A percentile compares a stretch with the other conserved stretches of the same genome.
These are phyloP conservation scores for Berkeleyomyces rouxiae DNA, from an alignment of 2,329 filamentous ascomycete species.

Conservation along the genomic window DNA sequence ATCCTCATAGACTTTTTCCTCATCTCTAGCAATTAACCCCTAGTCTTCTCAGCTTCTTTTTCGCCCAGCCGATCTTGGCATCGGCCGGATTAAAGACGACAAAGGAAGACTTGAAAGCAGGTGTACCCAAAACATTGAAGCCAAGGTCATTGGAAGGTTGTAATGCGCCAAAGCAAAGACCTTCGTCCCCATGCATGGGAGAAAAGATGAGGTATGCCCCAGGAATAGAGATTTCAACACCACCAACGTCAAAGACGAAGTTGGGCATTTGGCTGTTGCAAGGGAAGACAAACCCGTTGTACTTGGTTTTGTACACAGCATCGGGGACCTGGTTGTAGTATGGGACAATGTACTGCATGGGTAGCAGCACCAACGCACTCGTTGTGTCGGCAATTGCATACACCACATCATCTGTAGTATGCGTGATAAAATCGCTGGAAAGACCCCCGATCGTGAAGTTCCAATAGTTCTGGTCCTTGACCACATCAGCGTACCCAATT, in stretches of 20 bases:
- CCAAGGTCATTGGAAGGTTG: conserved; percentile 31
- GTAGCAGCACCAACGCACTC: conserved; percentile 46
- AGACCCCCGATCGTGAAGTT: conserved; percentile 15
- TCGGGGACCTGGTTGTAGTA: conserved; percentile 33
- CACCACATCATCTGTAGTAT: too few species aligned
- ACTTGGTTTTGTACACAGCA: conserved; percentile 24
- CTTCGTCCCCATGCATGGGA: conserved; percentile 24
- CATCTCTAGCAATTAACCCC: too few species aligned
- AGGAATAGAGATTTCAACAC: conserved; percentile 39
- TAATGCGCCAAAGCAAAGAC: conserved; percentile 50
- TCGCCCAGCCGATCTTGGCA: conserved; percentile 31
- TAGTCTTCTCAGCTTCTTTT: neutral
- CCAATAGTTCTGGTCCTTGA: conserved; percentile 53
- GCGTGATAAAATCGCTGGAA: too few species aligned
- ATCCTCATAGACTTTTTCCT: too few species aligned
- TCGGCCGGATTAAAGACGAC: conserved; percentile 35
- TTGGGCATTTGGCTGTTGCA: conserved; percentile 31
- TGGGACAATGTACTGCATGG: conserved; percentile 30
- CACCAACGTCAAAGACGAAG: conserved; percentile 38
- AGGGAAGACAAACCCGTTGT: conserved; percentile 30
- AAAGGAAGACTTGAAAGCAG: conserved; percentile 45
- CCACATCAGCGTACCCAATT: conserved; percentile 26
- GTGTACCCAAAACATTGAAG: conserved; percentile 45
- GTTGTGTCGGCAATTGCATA: conserved; percentile 36
- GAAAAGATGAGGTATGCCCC: conserved; percentile 39